phyloP scores from a whole-genome alignment of 768 basidiomycete species.

The Lanmaoa rubissima region DNA sequence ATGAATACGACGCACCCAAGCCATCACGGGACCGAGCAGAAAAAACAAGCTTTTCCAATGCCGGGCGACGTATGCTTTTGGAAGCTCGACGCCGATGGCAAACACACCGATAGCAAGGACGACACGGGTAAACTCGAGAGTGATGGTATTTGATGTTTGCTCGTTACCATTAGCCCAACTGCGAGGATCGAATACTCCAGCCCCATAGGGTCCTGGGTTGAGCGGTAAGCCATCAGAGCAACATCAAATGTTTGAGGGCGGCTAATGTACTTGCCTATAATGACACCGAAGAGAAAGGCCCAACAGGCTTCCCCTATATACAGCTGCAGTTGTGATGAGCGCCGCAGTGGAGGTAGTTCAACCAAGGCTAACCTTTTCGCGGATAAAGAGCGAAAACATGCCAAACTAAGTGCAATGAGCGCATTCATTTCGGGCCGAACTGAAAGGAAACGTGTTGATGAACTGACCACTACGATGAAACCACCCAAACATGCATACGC shows the following conservation, averaged over 20 bases:
- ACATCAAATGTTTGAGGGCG: not conserved
- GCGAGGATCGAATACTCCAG: conserved; percentile 78
- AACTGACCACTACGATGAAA: conserved; percentile 72
- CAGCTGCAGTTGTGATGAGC: conserved; percentile 41
- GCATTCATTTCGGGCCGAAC: not conserved
- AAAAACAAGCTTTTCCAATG: conserved; percentile 92
- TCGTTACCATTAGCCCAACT: conserved; percentile 59
- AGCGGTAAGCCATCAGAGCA: conserved; percentile 1
- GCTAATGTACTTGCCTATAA: conserved; percentile 58
- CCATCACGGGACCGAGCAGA: conserved; percentile 79
- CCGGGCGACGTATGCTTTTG: conserved; percentile 90
- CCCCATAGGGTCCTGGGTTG: conserved; percentile 72
- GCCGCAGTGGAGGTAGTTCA: not conserved
- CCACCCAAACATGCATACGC: conserved; percentile 77
- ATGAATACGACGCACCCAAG: conserved; percentile 58
- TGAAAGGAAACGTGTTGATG: not conserved
- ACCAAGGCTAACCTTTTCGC: conserved; percentile 64
- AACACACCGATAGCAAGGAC: conserved; percentile 97
- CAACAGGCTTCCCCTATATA: conserved; percentile 97
- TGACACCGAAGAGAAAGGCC: conserved; percentile 91
- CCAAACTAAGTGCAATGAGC: conserved; percentile 59
- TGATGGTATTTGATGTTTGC: conserved; percentile 65
- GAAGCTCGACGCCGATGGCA: conserved; percentile 96
- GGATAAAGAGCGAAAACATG: conserved; percentile 91
- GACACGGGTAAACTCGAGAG: conserved; percentile 85